Conservation (phyloP, 2,329 filamentous ascomycete genomes). For the Apiospora rasikravindrae region DNA sequence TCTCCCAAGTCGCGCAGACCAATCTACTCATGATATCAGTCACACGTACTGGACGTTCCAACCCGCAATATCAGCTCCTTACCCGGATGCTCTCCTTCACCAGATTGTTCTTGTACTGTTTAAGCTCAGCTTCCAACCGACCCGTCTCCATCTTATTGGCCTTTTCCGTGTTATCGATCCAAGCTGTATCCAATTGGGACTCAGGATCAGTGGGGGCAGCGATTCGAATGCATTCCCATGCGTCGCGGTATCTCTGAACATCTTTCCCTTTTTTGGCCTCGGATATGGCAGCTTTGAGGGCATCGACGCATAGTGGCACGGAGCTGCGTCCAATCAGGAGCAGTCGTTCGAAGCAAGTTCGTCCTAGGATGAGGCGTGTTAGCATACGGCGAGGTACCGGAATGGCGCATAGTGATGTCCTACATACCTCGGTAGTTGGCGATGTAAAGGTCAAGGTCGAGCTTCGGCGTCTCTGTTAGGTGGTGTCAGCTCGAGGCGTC, state of each 20-base stretch:
- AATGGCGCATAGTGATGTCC: background rate
- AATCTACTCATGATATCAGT: slow-evolving; percentile 63
- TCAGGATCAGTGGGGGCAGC: slow-evolving; percentile 72
- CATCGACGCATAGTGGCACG: slow-evolving; percentile 76
- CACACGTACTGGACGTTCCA: background rate
- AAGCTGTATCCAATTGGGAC: slow-evolving; percentile 70
- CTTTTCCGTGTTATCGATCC: slow-evolving; percentile 73
- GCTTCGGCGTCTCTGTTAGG: slow-evolving; percentile 74
- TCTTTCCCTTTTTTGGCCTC: slow-evolving; percentile 82
- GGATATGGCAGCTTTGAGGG: slow-evolving; percentile 75
- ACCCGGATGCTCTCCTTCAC: slow-evolving; percentile 97
- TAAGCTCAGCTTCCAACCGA: slow-evolving; percentile 83
- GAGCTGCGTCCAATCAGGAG: slow-evolving; percentile 81
- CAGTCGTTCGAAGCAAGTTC: slow-evolving; percentile 81
- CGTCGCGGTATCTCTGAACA: slow-evolving; percentile 71
- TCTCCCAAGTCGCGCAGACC: slow-evolving; percentile 90
- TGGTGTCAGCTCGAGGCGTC: background rate
- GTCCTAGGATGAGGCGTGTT: slow-evolving; percentile 57
- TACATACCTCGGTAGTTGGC: slow-evolving; percentile 80
- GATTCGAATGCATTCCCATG: slow-evolving; percentile 67
- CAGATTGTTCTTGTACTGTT: slow-evolving; percentile 93
- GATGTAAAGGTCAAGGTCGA: slow-evolving; percentile 91
- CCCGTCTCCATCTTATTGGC: slow-evolving; percentile 72
- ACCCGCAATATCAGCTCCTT: slow-evolving; percentile 35
- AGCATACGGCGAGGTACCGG: slow-evolving; percentile 20